These are phyloP conservation scores for Calonectria ilicicola DNA, from an alignment of 2,329 filamentous ascomycete genomes.

Conservation along the genomic window DNA sequence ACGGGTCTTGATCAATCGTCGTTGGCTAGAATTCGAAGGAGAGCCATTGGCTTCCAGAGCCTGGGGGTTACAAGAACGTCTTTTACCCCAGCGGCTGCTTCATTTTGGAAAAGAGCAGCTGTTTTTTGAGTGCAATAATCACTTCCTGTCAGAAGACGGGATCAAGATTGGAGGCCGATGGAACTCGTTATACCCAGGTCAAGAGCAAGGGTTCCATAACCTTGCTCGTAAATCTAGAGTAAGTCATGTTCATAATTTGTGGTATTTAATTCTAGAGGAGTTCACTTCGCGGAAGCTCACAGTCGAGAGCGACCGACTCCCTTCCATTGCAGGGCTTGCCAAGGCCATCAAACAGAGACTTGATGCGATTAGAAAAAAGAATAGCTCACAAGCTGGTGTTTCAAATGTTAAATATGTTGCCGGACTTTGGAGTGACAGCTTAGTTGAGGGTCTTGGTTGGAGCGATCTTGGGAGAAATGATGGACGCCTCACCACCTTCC, in stretches of 20 bases:
- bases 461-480: background rate
- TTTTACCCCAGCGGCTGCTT: constrained; percentile 12
- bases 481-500: background rate
- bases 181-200: constrained; percentile 4
- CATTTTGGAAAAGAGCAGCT: constrained; percentile 23
- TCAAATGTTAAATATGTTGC: background rate
- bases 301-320: background rate
- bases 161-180: background rate
- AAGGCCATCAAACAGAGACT: background rate
- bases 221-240: background rate
- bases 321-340: constrained; percentile 6
- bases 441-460: constrained; percentile 8
- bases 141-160: constrained; percentile 23
- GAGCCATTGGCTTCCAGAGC: constrained; percentile 22
- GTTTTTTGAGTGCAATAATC: constrained; percentile 24
- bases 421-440: constrained; percentile 8
- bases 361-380: background rate
- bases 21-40: background rate
- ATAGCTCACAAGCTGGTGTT: background rate
- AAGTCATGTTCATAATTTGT: background rate
- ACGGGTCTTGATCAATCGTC: background rate
- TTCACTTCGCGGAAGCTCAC: background rate
- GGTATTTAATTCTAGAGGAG: constrained; percentile 13
- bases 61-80: constrained; percentile 25
- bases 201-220: background rate